phyloP scores from a whole-genome alignment of 257 asterid species.

The Mitragyna speciosa region DNA sequence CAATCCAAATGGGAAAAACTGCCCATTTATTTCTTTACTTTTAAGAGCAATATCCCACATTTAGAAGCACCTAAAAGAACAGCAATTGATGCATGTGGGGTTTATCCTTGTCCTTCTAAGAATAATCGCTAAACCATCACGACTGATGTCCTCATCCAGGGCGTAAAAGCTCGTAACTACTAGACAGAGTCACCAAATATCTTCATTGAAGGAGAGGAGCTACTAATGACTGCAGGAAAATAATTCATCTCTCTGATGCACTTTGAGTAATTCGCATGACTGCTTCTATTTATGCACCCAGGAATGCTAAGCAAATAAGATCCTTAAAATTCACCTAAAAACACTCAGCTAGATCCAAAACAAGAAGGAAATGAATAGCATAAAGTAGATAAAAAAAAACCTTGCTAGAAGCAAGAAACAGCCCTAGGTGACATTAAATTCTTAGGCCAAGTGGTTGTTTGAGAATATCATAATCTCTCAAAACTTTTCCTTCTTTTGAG shows the following conservation, averaged over 20 bases:
- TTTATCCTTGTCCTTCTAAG: background rate
- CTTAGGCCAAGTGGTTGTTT: background rate
- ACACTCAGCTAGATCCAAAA: background rate
- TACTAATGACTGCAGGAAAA: background rate
- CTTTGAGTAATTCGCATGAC: background rate
- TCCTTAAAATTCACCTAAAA: background rate
- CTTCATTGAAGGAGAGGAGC: background rate
- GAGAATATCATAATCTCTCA: background rate
- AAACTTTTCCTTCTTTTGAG: background rate
- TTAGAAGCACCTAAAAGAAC: background rate
- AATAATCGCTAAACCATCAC: background rate
- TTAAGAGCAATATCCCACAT: background rate
- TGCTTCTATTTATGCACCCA: background rate
- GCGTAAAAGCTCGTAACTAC: too few species aligned
- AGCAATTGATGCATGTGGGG: background rate
- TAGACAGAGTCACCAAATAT: background rate
- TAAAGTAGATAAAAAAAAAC: background rate
- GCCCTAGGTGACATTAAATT: background rate
- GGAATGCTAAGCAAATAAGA: background rate
- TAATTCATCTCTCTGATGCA: background rate
- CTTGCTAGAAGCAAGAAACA: background rate
- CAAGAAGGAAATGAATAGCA: background rate
- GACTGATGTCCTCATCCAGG: background rate
- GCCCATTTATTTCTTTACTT: background rate
- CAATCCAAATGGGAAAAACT: background rate